phyloP scores from a whole-genome alignment of 495 filamentous ascomycete genomes.

The Hypoxylon subgilvum region DNA sequence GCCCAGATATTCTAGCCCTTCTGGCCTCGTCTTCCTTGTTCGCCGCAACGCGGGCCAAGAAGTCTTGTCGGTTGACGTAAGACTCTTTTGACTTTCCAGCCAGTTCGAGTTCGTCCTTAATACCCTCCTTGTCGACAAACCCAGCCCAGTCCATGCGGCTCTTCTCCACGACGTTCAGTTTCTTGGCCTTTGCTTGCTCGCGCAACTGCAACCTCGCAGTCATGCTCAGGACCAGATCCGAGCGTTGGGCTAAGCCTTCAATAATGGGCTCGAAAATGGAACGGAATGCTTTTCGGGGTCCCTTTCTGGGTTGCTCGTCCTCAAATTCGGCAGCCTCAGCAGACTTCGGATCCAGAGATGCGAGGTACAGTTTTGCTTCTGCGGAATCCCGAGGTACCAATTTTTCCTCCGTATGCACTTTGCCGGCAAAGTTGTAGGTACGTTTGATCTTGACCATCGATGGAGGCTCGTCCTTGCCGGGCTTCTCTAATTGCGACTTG shows the following conservation, averaged over 20 bases:
- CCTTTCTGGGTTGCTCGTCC: constrained; percentile 55
- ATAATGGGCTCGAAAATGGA: constrained; percentile 82
- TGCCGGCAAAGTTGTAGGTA: constrained; percentile 90
- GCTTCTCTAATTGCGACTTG: constrained; percentile 7
- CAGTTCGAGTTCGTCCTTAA: constrained; percentile 85
- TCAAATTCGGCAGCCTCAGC: constrained; percentile 31
- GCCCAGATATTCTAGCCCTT: constrained; percentile 63
- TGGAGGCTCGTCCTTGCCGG: constrained; percentile 29
- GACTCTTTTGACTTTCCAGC: constrained; percentile 84
- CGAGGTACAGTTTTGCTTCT: constrained; percentile 79
- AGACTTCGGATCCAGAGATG: constrained; percentile 54
- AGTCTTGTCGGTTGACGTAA: constrained; percentile 84
- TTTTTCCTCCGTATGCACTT: constrained; percentile 82
- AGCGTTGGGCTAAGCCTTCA: constrained; percentile 51
- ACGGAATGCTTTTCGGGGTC: constrained; percentile 70
- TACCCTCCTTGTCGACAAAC: constrained; percentile 89
- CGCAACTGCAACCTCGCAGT: constrained; percentile 46
- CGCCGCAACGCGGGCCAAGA: constrained; percentile 80
- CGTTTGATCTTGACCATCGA: constrained; percentile 81
- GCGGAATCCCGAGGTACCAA: constrained; percentile 77
- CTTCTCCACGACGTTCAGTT: constrained; percentile 96
- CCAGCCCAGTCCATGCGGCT: constrained; percentile 92
- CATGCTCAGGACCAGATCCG: constrained; percentile 59
- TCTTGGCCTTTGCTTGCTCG: constrained; percentile 68
- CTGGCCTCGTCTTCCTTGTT: constrained; percentile 77